A percentile compares a stretch with the other conserved stretches of the same genome.
Evolutionary conservation across 176 grass and related monocot genomes (phyloP).

Genomic region (Eleusine indica): DNA sequence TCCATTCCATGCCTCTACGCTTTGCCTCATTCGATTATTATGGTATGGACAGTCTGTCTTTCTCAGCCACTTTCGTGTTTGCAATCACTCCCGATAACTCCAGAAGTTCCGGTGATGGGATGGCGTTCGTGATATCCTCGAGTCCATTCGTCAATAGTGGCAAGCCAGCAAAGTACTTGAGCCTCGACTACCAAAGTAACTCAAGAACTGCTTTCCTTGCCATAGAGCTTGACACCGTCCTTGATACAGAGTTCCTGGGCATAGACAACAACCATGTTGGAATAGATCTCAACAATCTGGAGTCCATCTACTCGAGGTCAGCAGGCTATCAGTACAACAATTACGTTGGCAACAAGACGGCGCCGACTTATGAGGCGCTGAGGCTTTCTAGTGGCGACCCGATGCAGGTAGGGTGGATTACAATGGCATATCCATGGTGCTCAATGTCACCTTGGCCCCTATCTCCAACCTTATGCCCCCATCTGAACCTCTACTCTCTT

Average conservation of each 20-base stretch:
- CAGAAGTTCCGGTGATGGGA: slow-evolving; percentile 9
- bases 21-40: not conserved
- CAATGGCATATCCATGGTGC: not conserved
- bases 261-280: slow-evolving; percentile 23
- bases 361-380: not conserved
- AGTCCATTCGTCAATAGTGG: not conserved
- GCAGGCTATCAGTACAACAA: slow-evolving; percentile 17
- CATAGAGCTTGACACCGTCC: too few species aligned
- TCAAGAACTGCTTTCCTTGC: too few species aligned
- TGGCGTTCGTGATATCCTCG: slow-evolving; percentile 40
- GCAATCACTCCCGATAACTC: not conserved
- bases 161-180: not conserved
- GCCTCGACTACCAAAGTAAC: too few species aligned
- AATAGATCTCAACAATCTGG: slow-evolving; percentile 36
- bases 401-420: slow-evolving; percentile 11
- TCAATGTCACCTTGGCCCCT: not conserved
- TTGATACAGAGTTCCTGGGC: too few species aligned
- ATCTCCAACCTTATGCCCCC: not conserved
- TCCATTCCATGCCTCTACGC: slow-evolving; percentile 28
- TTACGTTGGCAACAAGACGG: not conserved
- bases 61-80: slow-evolving; percentile 48
- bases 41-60: slow-evolving; percentile 11
- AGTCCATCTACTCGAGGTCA: not conserved
- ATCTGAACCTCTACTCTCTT: not conserved
- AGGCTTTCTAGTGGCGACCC: slow-evolving; percentile 31